Base-by-base conservation (phyloP, 192 early-diverging fungal species). In the Coemansia aciculifera region DNA sequence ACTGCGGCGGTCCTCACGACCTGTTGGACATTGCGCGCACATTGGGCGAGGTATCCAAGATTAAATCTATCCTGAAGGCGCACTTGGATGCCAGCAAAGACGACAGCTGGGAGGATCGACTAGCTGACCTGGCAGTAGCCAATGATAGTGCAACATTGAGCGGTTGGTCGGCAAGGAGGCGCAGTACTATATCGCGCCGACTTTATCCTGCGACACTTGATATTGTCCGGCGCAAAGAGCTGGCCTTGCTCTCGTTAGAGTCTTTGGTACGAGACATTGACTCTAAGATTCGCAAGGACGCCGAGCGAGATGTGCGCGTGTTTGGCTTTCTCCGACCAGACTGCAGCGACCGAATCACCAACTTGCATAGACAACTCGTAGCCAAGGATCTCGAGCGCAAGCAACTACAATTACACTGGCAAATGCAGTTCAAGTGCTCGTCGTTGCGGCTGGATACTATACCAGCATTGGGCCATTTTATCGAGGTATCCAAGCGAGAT, bases 1-100 rank as follows among this genome's bases (percentile, higher is more conserved):
- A 84, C 31, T 84, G 84, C 61, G 86, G 86, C 19, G 87, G 90
- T 7, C 86, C 86, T 11, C 78, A 84, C 23, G 89, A 92, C 68
- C 70, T 90, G 13, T 42, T 90, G 23, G 85, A 86, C 15, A 85
- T 93, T 37, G 81, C 86, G 1, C 63, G 73, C 5, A 88, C 90
- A 0, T 73, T 91, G 11, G 74, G 85, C n/a, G 78, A 85, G 1
- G 85, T 89, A 10, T 65, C 78, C 24, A 57, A 54, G 13, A 77
- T 82, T n/a, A 80, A 80, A 32, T 19, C 44, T 6, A 70, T 86
- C 80, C 42, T 84, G 76, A 63, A 15, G 49, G 21, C 68, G 69
- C 13, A 78, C 78, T 43, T 34, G 39, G 42, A 63, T 37, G 5
- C 29, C 31, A n/a, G 15, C 6, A 57, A 57, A 17, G 29, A 31